phyloP scores from a whole-genome alignment of 306 rosid species.

The Prunus davidiana region DNA sequence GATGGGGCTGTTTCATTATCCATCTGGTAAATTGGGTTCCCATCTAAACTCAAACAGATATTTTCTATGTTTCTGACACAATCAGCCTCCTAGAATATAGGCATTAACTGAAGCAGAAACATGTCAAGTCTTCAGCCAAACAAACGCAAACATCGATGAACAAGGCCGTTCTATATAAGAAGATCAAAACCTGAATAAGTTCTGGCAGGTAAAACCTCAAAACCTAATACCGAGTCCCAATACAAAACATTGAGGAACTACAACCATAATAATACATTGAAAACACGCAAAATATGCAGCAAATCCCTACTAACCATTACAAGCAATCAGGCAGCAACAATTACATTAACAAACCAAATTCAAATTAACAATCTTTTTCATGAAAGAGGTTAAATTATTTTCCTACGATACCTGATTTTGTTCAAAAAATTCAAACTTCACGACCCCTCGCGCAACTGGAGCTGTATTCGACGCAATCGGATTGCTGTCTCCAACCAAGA shows the following conservation, averaged over 20 bases:
- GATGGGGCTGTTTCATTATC: constrained; percentile 24
- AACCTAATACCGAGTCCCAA: constrained; percentile 2
- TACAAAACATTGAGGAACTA: not conserved
- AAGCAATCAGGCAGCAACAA: not conserved
- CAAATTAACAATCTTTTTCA: not conserved
- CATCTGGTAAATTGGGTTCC: constrained; percentile 33
- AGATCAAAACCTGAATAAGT: constrained; percentile 16
- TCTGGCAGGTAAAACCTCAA: not conserved
- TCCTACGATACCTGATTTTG: constrained; percentile 12
- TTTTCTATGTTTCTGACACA: constrained; percentile 4
- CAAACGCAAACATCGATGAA: constrained; percentile 11
- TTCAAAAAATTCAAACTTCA: constrained; percentile 1
- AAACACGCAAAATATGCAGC: not conserved
- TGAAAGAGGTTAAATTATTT: not conserved
- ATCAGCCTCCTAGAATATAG: not conserved
- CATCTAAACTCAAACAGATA: constrained; percentile 17
- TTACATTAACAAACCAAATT: not conserved
- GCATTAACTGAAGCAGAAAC: constrained; percentile 4
- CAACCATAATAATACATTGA: not conserved
- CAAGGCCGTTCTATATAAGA: constrained; percentile 8
- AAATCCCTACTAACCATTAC: not conserved
- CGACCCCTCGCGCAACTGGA: constrained; percentile 1
- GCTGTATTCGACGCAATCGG: constrained; percentile 11
- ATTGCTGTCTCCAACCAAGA: constrained; percentile 10
- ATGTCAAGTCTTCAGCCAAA: constrained; percentile 6